Conservation (phyloP, 129 eudicot genomes). For the Flaveria bidentis region DNA sequence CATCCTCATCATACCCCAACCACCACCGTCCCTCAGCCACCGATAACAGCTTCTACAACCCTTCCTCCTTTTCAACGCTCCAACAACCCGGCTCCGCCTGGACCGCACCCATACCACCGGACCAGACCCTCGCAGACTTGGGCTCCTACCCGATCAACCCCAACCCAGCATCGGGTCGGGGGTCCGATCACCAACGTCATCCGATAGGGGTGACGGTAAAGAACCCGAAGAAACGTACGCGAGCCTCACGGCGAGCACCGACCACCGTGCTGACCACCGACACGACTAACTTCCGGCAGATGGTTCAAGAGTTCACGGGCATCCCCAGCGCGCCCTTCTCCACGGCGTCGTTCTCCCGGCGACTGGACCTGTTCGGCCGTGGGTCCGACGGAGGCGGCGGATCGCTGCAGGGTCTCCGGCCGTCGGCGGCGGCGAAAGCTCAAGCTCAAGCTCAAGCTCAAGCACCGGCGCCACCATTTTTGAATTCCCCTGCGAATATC, state of each 20-base stretch:
- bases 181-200: background rate
- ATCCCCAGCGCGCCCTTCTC: conserved; percentile 77
- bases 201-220: conserved; percentile 31
- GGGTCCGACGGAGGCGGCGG: too few relatives aligned
- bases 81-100: conserved; percentile 42
- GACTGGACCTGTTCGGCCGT: conserved; percentile 52
- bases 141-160: conserved; percentile 25
- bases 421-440: conserved; percentile 49
- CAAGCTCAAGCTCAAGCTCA: background rate
- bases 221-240: conserved; percentile 71
- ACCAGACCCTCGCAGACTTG: background rate
- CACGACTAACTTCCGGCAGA: conserved; percentile 75
- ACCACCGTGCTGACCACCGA: conserved; percentile 88
- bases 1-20: background rate
- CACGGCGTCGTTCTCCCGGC: conserved; percentile 53
- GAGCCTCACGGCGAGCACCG: conserved; percentile 94
- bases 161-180: conserved; percentile 15
- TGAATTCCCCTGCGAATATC: conserved; percentile 32
- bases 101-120: conserved; percentile 35
- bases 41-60: conserved; percentile 34
- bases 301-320: conserved; percentile 96
- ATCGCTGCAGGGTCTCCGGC: conserved; percentile 23
- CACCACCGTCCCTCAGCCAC: background rate
- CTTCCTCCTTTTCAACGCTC: conserved; percentile 13
- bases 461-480: conserved; percentile 31